These are phyloP conservation scores for Chionographis japonica DNA, from an alignment of 106 monocot species.

Conservation along the genomic window DNA sequence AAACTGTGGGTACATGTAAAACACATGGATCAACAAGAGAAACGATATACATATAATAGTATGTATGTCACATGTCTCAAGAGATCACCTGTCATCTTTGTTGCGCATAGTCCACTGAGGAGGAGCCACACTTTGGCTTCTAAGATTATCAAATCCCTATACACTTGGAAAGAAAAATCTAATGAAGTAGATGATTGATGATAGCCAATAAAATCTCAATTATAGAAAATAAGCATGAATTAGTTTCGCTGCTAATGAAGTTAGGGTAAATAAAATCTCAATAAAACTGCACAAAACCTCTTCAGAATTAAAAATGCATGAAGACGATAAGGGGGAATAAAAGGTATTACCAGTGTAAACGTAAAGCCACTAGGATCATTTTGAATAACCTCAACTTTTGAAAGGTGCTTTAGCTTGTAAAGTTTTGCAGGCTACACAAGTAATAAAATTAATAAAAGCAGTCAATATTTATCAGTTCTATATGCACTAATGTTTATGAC, in stretches of 20 bases:
- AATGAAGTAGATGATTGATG: too few species aligned
- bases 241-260: too few species aligned
- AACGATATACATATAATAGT: not conserved
- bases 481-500: not conserved
- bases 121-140: conserved; percentile 89
- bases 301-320: not conserved
- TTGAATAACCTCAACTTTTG: conserved; percentile 79
- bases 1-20: not conserved
- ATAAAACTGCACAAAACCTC: not conserved
- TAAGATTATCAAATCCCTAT: conserved; percentile 96
- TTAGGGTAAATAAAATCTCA: too few species aligned
- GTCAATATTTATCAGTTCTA: not conserved
- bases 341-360: conserved; percentile 67
- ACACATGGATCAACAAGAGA: not conserved
- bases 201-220: too few species aligned
- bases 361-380: conserved; percentile 94
- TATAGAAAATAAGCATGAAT: too few species aligned
- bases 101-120: conserved; percentile 99
- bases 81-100: conserved; percentile 80
- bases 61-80: not conserved
- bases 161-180: not conserved
- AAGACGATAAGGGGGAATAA: not conserved
- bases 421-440: conserved; percentile 80
- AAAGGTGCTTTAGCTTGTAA: conserved; percentile 96
- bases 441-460: not conserved